phyloP scores from a whole-genome alignment of 176 grass and related monocot species.

The Guadua angustifolia region DNA sequence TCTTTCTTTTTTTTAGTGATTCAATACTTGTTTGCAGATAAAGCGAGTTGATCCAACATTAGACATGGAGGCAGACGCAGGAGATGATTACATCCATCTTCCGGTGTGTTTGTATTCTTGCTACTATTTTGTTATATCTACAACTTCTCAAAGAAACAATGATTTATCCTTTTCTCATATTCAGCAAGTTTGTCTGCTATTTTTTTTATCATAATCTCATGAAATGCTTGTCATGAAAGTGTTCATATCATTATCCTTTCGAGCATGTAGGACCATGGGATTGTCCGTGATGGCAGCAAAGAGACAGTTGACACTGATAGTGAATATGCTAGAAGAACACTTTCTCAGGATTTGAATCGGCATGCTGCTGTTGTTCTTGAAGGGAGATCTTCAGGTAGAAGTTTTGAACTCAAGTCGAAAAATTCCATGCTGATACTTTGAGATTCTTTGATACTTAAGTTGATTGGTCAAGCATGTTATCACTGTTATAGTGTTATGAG shows the following conservation, averaged over 20 bases:
- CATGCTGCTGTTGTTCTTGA: constrained; percentile 99
- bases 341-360: constrained; percentile 91
- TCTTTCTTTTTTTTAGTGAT: background rate
- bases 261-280: constrained; percentile 81
- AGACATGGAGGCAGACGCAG: constrained; percentile 95
- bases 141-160: constrained; percentile 36
- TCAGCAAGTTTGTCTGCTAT: constrained; percentile 18
- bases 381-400: constrained; percentile 80
- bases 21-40: constrained; percentile 70
- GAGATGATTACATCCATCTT: constrained; percentile 96
- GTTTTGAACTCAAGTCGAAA: background rate
- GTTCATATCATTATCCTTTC: constrained; percentile 24
- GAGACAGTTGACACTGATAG: constrained; percentile 69
- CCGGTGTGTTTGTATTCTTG: constrained; percentile 51
- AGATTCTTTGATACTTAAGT: background rate
- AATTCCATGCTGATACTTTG: background rate
- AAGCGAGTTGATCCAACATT: constrained; percentile 92
- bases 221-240: constrained; percentile 24
- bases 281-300: constrained; percentile 80
- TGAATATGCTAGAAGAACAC: constrained; percentile 70
- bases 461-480: constrained; percentile 30
- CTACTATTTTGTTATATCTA: constrained; percentile 36
- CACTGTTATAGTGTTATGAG: constrained; percentile 22
- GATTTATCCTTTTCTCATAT: constrained; percentile 25
- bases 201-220: constrained; percentile 22